Conservation (phyloP, 208 protist species). For the Leptomonas seymouri region DNA sequence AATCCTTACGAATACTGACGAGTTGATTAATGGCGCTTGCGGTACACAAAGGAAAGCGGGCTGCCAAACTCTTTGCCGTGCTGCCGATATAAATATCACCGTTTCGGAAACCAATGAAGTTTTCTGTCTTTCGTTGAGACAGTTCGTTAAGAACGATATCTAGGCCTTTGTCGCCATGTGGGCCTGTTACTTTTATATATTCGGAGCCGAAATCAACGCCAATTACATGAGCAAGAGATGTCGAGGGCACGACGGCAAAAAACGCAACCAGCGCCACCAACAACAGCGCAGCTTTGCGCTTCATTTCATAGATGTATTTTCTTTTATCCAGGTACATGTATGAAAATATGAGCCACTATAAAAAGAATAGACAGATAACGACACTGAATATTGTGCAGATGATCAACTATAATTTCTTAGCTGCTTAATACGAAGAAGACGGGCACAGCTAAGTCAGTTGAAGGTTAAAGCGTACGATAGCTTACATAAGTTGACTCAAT, state of each 20-base stretch:
- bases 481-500: too few relatives aligned
- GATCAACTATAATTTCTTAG: too few relatives aligned
- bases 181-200: slow-evolving; percentile 78
- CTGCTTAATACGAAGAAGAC: too few relatives aligned
- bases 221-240: slow-evolving; percentile 56
- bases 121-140: slow-evolving; percentile 92
- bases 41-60: slow-evolving; percentile 85
- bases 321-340: too few relatives aligned
- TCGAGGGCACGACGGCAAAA: background rate
- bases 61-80: slow-evolving; percentile 82
- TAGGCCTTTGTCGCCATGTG: slow-evolving; percentile 64
- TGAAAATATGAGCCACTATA: too few relatives aligned
- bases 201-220: slow-evolving; percentile 92
- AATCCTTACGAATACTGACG: slow-evolving; percentile 56
- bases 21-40: slow-evolving; percentile 71
- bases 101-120: slow-evolving; percentile 89
- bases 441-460: too few relatives aligned
- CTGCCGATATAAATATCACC: slow-evolving; percentile 92
- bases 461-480: too few relatives aligned
- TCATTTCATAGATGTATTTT: slow-evolving; percentile 2
- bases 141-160: slow-evolving; percentile 96
- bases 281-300: background rate
- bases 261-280: slow-evolving; percentile 6
- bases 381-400: too few relatives aligned
- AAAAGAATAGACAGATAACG: too few relatives aligned